Base-by-base conservation (phyloP, 176 grass and related monocot genomes). In the Paspalum notatum region DNA sequence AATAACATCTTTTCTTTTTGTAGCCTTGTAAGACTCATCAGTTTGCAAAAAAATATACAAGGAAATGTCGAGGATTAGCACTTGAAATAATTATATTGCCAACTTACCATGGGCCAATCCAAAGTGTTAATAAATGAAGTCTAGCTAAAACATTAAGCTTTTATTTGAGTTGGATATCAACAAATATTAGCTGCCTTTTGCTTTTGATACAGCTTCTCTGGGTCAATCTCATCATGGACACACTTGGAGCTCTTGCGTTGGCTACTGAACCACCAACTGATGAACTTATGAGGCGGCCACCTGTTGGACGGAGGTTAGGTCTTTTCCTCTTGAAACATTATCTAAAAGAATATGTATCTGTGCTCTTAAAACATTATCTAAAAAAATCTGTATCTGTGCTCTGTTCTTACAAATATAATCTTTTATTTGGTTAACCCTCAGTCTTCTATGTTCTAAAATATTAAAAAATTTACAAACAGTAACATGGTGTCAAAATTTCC, bases 141-240 rank as follows among this genome's bases (percentile, higher is more conserved):
- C 21, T 57, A 72, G 21, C 41, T 61, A 32, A 53, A 37, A 13
- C 47, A 39, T 71, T 67, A 42, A 32, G 42, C 2, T 43, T 72
- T 57, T 80, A 57, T 79, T 75, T 55, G 62, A 66, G 12, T 67
- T 62, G 47, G n/a, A 9, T 16, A 26, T 56, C 53, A 8, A 9
- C 45, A 75, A 60, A 81, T 81, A 22, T 41, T 83, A 84, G 59
- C 61, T 82, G 72, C 58, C 38, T 45, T 74, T 66, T 67, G 73
- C 62, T 82, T 53, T 39, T 83, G 11, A 84, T 67, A 62, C 86
- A 98, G 96, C 92, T 98, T 86, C 86, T 98, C 41, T 98, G 96
- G 96, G 92, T 98, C 70, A 98, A 98, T 78, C 92, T 98, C 63
- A 98, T 98, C 18, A 98, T 98, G 96, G 96, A 98, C 79, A 98